These are phyloP conservation scores for Taiozyma sp. DNA, from an alignment of 1,139 yeast genomes.

Conservation along the genomic window DNA sequence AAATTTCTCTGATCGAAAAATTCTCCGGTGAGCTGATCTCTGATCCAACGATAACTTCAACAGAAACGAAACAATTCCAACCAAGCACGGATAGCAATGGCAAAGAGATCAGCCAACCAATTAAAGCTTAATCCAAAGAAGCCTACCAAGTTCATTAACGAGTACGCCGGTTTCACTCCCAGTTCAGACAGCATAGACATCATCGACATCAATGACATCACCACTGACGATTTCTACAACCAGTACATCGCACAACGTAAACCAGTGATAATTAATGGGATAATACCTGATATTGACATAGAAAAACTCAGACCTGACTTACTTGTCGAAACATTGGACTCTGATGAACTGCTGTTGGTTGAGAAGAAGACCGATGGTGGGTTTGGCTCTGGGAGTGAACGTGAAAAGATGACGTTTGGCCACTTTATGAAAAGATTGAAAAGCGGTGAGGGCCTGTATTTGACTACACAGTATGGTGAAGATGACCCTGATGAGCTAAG, in stretches of 20 bases:
- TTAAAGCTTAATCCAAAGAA: conserved; percentile 2
- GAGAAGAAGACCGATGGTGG: conserved; percentile 56
- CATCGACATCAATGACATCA: conserved; percentile 6
- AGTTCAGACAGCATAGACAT: conserved; percentile 3
- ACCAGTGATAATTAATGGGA: conserved; percentile 25
- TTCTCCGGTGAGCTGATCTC: neutral
- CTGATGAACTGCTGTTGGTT: conserved; percentile 41
- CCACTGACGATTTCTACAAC: conserved; percentile 14
- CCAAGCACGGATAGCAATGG: neutral
- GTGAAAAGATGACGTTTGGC: conserved; percentile 43
- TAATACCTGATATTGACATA: conserved; percentile 14
- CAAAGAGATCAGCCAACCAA: neutral
- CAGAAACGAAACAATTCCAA: neutral
- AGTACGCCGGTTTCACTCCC: conserved; percentile 20
- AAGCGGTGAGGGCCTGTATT: conserved; percentile 45
- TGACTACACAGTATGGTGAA: conserved; percentile 65
- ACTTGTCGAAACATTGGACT: conserved; percentile 31
- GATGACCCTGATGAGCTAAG: conserved; percentile 26
- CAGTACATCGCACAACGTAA: conserved; percentile 18
- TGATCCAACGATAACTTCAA: neutral
- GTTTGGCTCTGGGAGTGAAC: conserved; percentile 56
- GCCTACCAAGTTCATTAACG: conserved; percentile 10
- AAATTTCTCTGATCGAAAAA: neutral
- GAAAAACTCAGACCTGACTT: conserved; percentile 23
- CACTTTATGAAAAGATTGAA: conserved; percentile 41